A percentile compares a stretch with the other conserved stretches of the same genome.
Evolutionary conservation across 306 rosid species (phyloP).

Genomic region (Prosopis cineraria): DNA sequence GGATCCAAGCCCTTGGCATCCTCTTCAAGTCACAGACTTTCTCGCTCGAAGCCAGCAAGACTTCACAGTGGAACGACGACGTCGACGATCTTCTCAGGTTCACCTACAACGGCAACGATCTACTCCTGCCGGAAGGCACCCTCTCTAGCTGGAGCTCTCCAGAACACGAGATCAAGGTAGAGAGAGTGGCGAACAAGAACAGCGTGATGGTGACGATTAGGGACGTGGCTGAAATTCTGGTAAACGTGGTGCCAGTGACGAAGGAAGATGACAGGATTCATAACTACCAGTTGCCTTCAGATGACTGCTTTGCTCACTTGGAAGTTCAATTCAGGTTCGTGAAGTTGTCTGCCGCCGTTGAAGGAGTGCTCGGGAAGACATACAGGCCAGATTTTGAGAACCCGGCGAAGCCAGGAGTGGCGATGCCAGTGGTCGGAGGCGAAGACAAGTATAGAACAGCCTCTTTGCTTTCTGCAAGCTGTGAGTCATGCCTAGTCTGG

Average conservation of each 20-base stretch:
- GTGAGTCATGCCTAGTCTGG: too few relatives aligned
- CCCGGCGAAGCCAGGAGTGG: constrained; percentile 47
- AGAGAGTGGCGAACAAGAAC: constrained; percentile 42
- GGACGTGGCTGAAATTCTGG: constrained; percentile 44
- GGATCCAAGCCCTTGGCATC: too few relatives aligned
- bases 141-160: constrained; percentile 41
- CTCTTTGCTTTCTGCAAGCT: too few relatives aligned
- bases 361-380: constrained; percentile 53
- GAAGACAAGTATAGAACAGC: constrained; percentile 37
- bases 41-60: too few relatives aligned
- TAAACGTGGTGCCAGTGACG: constrained; percentile 51
- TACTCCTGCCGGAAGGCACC: constrained; percentile 29
- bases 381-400: constrained; percentile 43
- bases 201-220: constrained; percentile 33
- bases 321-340: too few relatives aligned
- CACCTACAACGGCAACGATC: too few relatives aligned
- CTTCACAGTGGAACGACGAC: constrained; percentile 33
- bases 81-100: constrained; percentile 43
- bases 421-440: constrained; percentile 51
- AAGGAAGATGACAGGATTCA: constrained; percentile 49
- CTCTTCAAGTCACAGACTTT: too few relatives aligned
- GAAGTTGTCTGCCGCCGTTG: too few relatives aligned
- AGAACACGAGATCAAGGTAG: constrained; percentile 28
- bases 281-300: too few relatives aligned
- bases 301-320: too few relatives aligned